These are phyloP conservation scores for Pisolithus albus DNA, from an alignment of 768 basidiomycete species.

Conservation along the genomic window DNA sequence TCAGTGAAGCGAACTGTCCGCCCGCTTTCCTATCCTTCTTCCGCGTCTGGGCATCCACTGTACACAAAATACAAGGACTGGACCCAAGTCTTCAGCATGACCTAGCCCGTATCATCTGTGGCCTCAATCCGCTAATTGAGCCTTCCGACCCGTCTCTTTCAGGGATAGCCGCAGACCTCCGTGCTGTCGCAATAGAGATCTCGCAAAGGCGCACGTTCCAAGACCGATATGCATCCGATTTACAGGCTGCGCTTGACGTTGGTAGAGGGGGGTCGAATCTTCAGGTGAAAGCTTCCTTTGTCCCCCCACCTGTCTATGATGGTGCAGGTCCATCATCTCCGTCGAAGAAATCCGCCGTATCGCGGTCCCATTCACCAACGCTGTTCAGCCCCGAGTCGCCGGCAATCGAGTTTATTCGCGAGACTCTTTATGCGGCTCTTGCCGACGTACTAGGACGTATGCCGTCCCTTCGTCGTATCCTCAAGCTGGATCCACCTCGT, in stretches of 20 bases:
- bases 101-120: constrained; percentile 74
- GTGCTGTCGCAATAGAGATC: constrained; percentile 82
- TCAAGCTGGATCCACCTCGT: constrained; percentile 57
- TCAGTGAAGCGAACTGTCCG: constrained; percentile 66
- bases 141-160: constrained; percentile 38
- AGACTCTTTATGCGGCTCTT: constrained; percentile 79
- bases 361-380: constrained; percentile 39
- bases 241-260: constrained; percentile 75
- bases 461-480: constrained; percentile 46
- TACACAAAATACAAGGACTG: constrained; percentile 58
- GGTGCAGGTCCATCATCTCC: constrained; percentile 16
- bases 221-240: constrained; percentile 63
- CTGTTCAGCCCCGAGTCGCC: constrained; percentile 33
- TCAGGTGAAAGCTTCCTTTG: constrained; percentile 52
- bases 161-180: constrained; percentile 72
- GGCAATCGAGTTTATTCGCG: constrained; percentile 73
- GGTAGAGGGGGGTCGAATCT: constrained; percentile 33
- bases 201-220: constrained; percentile 81
- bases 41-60: constrained; percentile 62
- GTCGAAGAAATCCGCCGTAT: neutral
- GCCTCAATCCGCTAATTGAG: constrained; percentile 37
- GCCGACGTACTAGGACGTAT: constrained; percentile 59
- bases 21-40: constrained; percentile 62
- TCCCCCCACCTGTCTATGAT: constrained; percentile 65
- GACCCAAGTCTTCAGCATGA: constrained; percentile 67